Evolutionary conservation across 352 stramenopile species (phyloP), one percentile per base, ranked within the genome.

Genomic region (Plasmopara viticola): DNA sequence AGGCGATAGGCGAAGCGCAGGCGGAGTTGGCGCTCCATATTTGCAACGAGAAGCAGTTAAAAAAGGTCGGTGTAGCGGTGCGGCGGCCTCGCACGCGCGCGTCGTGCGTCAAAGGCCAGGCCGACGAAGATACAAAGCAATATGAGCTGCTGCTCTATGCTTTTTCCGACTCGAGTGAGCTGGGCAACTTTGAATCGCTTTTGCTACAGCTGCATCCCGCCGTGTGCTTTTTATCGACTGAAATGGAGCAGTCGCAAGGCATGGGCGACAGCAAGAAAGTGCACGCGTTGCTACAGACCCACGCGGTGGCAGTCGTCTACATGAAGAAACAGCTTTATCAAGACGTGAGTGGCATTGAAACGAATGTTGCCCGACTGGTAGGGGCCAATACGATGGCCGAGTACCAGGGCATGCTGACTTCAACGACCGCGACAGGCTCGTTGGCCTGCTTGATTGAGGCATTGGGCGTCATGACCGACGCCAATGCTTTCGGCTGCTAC

Each of bases 91-190:
- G 84, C 7, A 48, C 72, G 47, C 80, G 80, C n/a, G 67, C 70
- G 18, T 93, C 82, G 18, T 90, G 80, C 53, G 68, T 92, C 51
- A 89, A 88, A 46, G 82, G 80, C 25, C 58, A 74, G 9, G 68
- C 56, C 13, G 66, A 68, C 54, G 82, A 92, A 48, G 82, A 94
- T 64, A 90, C 74, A 31, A 94, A 93, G 54, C 80, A 93, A 37
- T 92, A 78, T 68, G 68, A 90, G 60, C 56, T 94, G 39, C 59
- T 86, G 66, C 64, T 94, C 44, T 90, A 73, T 57, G 60, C 62
- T 46, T 93, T 94, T 68, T 87, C 76, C 0, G 84, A 94, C 61
- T 93, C 82, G 41, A 90, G 78, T 62, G 79, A 91, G 48, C 59
- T 94, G 44, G 74, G 74, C 39, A 87, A 90, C 48, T 62, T 94